Conservation (phyloP, 192 early-diverging fungal species). For the Haplosporangium gracile region DNA sequence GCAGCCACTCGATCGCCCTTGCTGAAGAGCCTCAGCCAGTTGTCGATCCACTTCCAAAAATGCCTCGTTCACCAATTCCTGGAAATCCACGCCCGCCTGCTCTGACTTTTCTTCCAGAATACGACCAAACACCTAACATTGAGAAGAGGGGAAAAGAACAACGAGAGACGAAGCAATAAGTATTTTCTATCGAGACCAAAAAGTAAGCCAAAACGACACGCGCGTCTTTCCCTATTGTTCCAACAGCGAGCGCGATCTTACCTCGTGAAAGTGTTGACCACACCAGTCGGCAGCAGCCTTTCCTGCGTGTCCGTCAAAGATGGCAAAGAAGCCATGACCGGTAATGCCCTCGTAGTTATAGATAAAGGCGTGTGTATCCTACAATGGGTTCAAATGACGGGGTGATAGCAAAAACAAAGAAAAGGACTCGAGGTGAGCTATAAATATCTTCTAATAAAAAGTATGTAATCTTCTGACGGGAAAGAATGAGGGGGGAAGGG, state of each 20-base stretch:
- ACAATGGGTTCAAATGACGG: not conserved
- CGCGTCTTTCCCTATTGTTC: not conserved
- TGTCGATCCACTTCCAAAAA: conserved; percentile 89
- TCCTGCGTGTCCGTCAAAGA: conserved; percentile 98
- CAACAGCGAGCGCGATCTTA: conserved; percentile 26
- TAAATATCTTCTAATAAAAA: not conserved
- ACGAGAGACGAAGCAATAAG: not conserved
- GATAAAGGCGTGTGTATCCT: conserved; percentile 90
- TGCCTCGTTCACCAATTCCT: conserved; percentile 84
- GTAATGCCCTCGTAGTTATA: conserved; percentile 85
- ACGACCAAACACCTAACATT: conserved; percentile 62
- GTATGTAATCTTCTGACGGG: conserved; percentile 12
- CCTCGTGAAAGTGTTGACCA: conserved; percentile 87
- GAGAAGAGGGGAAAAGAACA: not conserved
- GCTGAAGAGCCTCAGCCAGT: conserved; percentile 73
- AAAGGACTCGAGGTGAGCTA: conserved; percentile 19
- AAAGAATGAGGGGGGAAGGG: not conserved
- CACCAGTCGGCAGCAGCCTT: conserved; percentile 97
- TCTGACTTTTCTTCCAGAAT: conserved; percentile 74
- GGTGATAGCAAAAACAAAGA: not conserved
- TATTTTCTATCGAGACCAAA: not conserved
- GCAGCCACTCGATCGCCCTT: conserved; percentile 89
- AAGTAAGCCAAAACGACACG: not conserved
- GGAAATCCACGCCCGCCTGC: conserved; percentile 70
- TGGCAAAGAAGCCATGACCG: conserved; percentile 92